Evolutionary conservation across 495 filamentous ascomycete genomes (phyloP), one percentile per base, ranked within the genome.

Genomic region (Podospora tetraspora): DNA sequence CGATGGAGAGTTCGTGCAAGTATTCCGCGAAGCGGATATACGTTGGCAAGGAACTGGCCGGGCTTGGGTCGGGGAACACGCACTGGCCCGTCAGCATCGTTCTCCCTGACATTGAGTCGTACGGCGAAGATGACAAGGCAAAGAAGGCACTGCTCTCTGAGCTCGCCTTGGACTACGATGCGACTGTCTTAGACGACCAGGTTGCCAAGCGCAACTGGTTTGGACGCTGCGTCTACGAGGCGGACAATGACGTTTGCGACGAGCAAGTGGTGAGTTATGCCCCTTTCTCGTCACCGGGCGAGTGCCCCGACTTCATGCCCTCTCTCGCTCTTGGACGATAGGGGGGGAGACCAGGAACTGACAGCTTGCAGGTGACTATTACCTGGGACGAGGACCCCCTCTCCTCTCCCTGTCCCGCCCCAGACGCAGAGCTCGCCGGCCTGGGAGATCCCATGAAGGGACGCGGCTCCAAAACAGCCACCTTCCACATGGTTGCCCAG

Each of bases 401-500:
- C 19, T 58, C 3, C 21, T 66, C 21, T 21, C 59, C 57, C 59
- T 32, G 24, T 62, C 3, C 24, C 11, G 3, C 27, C n/a, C 1
- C 10, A 27, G 23, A 29, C 29, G 25, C 7, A 9, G 24, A 59
- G 12, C 2, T 25, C 29, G 19, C 62, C 3, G 27, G 30, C 61
- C 25, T 58, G 43, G 43, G 64, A 1, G 75, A 74, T 29, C 61
- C 66, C 1, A 62, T 77, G 23, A 71, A 72, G 13, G 81, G 80
- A 37, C 85, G 86, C 64, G 88, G 87, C 8, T 86, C 91, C 13
- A 98, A 97, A 78, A 93, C 88, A 19, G 95, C 96, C 0, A 87
- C 86, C 7, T 90, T 98, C 77, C 94, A 97, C 75, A 97, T 98
- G 95, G 89, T 94, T 24, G 93, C 94, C 5, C 90, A 91, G 59